Conservation (phyloP, 129 eudicot species). For the Arctium minus region DNA sequence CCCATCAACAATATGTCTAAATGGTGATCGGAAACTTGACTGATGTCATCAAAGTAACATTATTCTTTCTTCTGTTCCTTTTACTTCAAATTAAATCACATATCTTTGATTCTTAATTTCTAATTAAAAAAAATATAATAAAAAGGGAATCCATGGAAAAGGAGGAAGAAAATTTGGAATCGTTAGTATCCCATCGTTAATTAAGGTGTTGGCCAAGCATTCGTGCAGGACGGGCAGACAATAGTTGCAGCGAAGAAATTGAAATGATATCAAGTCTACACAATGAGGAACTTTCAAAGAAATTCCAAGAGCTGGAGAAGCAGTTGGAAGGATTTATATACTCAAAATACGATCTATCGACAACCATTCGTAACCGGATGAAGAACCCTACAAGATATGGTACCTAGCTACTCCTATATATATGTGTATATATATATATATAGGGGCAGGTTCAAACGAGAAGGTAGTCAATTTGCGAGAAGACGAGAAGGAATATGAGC, state of each 20-base stretch:
- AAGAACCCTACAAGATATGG: slow-evolving; percentile 32
- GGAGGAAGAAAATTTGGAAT: slow-evolving; percentile 37
- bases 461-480: too few relatives aligned
- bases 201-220: slow-evolving; percentile 25
- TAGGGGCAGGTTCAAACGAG: too few relatives aligned
- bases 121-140: neutral
- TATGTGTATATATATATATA: too few relatives aligned
- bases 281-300: slow-evolving; percentile 13
- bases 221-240: slow-evolving; percentile 14
- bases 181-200: slow-evolving; percentile 4
- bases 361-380: slow-evolving; percentile 13
- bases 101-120: neutral
- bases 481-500: too few relatives aligned
- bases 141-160: slow-evolving; percentile 16
- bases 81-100: neutral
- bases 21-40: slow-evolving; percentile 36
- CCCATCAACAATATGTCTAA: too few relatives aligned
- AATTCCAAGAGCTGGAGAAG: slow-evolving; percentile 19
- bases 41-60: slow-evolving; percentile 24
- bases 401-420: neutral
- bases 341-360: slow-evolving; percentile 28
- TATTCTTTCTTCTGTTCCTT: too few relatives aligned
- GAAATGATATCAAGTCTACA: slow-evolving; percentile 27
- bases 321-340: slow-evolving; percentile 35
- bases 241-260: slow-evolving; percentile 14